Percentiles rank a stretch among this genome's conserved stretches.
These are phyloP conservation scores for Stemphylium lycopersici DNA, from an alignment of 2,329 filamentous ascomycete genomes.

Conservation along the genomic window DNA sequence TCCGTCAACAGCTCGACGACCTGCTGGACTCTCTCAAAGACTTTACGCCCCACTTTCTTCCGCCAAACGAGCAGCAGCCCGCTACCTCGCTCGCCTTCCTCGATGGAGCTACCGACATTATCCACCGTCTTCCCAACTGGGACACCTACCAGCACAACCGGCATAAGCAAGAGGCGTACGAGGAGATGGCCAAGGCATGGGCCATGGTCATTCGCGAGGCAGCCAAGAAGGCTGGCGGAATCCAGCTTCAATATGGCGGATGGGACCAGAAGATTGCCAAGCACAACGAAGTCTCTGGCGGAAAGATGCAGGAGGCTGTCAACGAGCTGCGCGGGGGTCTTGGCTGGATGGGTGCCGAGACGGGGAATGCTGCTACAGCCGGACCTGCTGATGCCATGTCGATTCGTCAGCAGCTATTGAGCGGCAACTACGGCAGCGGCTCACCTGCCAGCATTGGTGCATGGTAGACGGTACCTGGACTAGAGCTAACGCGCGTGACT, in stretches of 20 bases:
- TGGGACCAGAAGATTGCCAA: conserved; percentile 90
- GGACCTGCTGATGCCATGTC: conserved; percentile 41
- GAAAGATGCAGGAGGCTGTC: conserved; percentile 79
- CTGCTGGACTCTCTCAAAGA: conserved; percentile 90
- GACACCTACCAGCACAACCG: conserved; percentile 85
- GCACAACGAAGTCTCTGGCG: conserved; percentile 86
- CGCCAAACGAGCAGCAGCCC: conserved; percentile 85
- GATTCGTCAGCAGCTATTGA: conserved; percentile 57
- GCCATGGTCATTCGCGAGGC: conserved; percentile 88
- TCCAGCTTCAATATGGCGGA: conserved; percentile 83
- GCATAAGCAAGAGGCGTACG: conserved; percentile 94
- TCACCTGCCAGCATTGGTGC: conserved; percentile 62
- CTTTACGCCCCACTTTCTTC: conserved; percentile 94
- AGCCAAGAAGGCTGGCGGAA: conserved; percentile 87
- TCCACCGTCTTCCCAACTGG: conserved; percentile 91
- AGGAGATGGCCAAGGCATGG: conserved; percentile 95
- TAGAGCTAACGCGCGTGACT: background rate
- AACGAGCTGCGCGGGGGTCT: conserved; percentile 75
- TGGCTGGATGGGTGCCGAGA: conserved; percentile 73
- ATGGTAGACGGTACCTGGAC: conserved; percentile 53
- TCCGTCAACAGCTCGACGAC: conserved; percentile 78
- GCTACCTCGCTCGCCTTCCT: conserved; percentile 84
- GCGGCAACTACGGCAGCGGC: conserved; percentile 62
- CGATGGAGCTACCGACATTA: conserved; percentile 86
- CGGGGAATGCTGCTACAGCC: conserved; percentile 24